Percentiles rank a stretch among this genome's conserved stretches.
Conservation (phyloP, 2,329 filamentous ascomycete species). For the Fusarium goolgardi region DNA sequence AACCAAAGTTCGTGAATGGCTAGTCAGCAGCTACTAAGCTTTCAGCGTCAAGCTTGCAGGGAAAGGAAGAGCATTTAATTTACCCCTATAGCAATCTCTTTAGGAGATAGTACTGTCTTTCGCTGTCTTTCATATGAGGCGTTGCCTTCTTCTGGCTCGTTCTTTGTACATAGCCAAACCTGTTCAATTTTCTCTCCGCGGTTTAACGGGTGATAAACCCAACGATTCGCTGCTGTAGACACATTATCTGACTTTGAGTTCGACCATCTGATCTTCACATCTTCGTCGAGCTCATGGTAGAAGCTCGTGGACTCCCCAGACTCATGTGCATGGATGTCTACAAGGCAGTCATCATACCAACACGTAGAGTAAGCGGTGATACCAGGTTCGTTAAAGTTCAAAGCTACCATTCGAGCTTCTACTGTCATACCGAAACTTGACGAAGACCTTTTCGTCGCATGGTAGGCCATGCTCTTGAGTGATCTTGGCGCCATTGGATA, state of each 20-base stretch:
- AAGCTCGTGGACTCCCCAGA: conserved; percentile 13
- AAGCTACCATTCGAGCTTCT: conserved; percentile 15
- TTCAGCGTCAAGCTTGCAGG: conserved; percentile 10
- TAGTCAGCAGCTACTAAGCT: conserved; percentile 17
- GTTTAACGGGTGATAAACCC: conserved; percentile 17
- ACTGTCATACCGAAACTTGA: neutral
- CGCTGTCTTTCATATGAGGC: neutral
- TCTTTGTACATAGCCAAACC: conserved; percentile 17
- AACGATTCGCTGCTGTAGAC: neutral
- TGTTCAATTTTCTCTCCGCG: conserved; percentile 17
- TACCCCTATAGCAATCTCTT: conserved; percentile 15
- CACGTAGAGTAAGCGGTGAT: conserved; percentile 28
- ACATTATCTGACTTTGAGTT: neutral
- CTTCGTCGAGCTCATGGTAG: conserved; percentile 12
- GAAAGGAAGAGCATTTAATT: neutral
- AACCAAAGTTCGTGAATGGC: conserved; percentile 11
- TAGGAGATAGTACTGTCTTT: neutral
- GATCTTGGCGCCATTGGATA: conserved; percentile 9
- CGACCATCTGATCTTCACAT: neutral
- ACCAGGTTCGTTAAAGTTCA: conserved; percentile 18
- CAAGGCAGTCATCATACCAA: conserved; percentile 9
- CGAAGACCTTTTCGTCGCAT: neutral
- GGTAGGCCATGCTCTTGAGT: conserved; percentile 12
- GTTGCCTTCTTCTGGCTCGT: neutral
- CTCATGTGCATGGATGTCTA: conserved; percentile 17